Base-by-base conservation (phyloP, 177 flowering plant genomes). In the Tripterygium wilfordii region DNA sequence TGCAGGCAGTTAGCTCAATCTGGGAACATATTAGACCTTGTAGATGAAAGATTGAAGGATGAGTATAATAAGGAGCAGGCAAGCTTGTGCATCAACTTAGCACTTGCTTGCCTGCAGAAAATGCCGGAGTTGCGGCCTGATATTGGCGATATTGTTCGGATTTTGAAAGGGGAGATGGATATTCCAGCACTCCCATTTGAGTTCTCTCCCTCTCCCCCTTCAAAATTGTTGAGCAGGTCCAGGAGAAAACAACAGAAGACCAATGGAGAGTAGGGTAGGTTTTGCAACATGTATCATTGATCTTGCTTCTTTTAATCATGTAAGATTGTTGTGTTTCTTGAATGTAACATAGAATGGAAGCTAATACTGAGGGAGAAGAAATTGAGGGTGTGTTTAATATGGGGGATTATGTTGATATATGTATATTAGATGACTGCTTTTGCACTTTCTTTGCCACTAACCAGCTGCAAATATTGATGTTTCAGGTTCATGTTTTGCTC, bases 91-190 rank as follows among this genome's bases (percentile, higher is more conserved):
- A 83, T 94, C 30, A 77, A 85, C 61, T 63, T 94, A 54, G 99
- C 94, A 2, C 71, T 94, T n/a, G 54, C 69, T 62, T 94, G 99
- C 64, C 54, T 94, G 48, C 97, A 90, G 65, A 85, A 73, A 61
- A 68, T 80, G 75, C 97, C 99, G 0, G 99, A 94, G 63, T 61
- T 90, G 51, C 50, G 99, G 51, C 99, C 97, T 0, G 94, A 90
- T 30, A 82, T 76, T 28, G 75, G 74, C 2, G 99, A 94, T 20
- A 67, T 84, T 51, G 84, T 90, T 9, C 83, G 61, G 82, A 76
- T 85, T 47, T 63, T 94, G 65, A 80, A 63, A 65, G 95, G 99
- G 48, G 96, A 90, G 53, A 74, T 78, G 76, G 96, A 89, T 36
- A 70, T 87, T 4, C 92, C 92, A 1, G 40, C 61, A 1, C 57